phyloP scores from a whole-genome alignment of 805 yeast species.

The Ogataea methylovora region DNA sequence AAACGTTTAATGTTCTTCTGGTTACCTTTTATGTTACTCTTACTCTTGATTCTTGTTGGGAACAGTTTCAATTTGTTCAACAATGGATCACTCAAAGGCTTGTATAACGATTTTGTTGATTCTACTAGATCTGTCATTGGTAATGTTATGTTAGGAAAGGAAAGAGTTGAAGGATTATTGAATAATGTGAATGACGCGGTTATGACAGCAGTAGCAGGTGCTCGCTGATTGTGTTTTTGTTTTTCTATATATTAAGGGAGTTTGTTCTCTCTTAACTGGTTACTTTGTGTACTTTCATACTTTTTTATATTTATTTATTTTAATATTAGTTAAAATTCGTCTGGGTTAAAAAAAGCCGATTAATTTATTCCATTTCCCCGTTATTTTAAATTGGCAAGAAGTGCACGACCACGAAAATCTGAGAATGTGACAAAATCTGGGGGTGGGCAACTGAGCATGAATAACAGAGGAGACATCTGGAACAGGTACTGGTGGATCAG shows the following conservation, averaged over 20 bases:
- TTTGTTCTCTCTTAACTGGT: too few relatives aligned
- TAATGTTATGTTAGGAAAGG: slow-evolving; percentile 43
- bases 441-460: too few relatives aligned
- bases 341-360: too few relatives aligned
- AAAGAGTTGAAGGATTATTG: slow-evolving; percentile 24
- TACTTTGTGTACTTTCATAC: too few relatives aligned
- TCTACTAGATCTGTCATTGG: slow-evolving; percentile 37
- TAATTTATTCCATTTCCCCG: too few relatives aligned
- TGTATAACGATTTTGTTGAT: slow-evolving; percentile 25
- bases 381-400: too few relatives aligned
- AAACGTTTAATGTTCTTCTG: slow-evolving; percentile 84
- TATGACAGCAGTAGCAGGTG: slow-evolving; percentile 26
- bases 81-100: slow-evolving; percentile 6
- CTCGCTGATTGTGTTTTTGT: slow-evolving; percentile 1
- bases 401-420: too few relatives aligned
- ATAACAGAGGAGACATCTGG: too few relatives aligned
- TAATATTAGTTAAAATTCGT: too few relatives aligned
- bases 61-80: slow-evolving; percentile 17
- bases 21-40: slow-evolving; percentile 66
- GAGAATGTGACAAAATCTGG: too few relatives aligned
- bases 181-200: slow-evolving; percentile 36
- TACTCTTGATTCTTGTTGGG: slow-evolving; percentile 35
- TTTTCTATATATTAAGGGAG: neutral
- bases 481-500: too few relatives aligned
- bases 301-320: too few relatives aligned